Base-by-base conservation (phyloP, 805 yeast genomes). In the Brettanomyces sp. region DNA sequence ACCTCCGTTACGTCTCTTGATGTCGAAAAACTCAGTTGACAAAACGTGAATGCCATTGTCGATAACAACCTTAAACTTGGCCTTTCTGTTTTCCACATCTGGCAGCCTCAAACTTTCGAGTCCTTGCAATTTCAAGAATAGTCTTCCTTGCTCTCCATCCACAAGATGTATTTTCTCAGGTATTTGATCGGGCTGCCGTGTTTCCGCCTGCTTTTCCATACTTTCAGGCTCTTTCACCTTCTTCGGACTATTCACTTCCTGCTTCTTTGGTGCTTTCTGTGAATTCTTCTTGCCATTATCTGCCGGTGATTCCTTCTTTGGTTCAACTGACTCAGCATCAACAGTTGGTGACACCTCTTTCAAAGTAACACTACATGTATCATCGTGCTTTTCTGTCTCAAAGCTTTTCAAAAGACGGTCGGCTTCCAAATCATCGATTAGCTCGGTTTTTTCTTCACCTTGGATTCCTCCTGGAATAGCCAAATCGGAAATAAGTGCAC, bases 21-120 rank as follows among this genome's bases (percentile, higher is more conserved):
- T 52, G 23, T 56, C 54, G 54, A 73, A 72, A 40, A 49, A 62
- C 24, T 59, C 62, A 0, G 95, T 87, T 35, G 80, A 75, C 42
- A 86, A 74, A 48, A 86, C 76, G 58, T 89, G 95, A 36, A 79
- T 77, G 5, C 95, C 95, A 59, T 89, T 89, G 59, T 89, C 96
- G 45, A 82, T 64, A 4, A 78, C 73, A 18, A 80, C 52, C 44
- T 74, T 70, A 57, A 77, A 73, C 46, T 70, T 67, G 1, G 77
- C 80, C 18, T 73, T 63, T 42, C 73, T 73, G 6, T 61, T 59
- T 21, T 53, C 55, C 30, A 76, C 52, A 21, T 73, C 77, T 1
- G 80, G 75, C 36, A 81, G 57, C n/a, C 61, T 59, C 23, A 80
- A 53, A 30, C 68, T 69, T 45, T 66, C 65, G 40, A 79, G 58